Percentiles rank a stretch among this genome's conserved stretches.
Evolutionary conservation across 257 asterid genomes (phyloP).

Genomic region (Penstemon barbatus): DNA sequence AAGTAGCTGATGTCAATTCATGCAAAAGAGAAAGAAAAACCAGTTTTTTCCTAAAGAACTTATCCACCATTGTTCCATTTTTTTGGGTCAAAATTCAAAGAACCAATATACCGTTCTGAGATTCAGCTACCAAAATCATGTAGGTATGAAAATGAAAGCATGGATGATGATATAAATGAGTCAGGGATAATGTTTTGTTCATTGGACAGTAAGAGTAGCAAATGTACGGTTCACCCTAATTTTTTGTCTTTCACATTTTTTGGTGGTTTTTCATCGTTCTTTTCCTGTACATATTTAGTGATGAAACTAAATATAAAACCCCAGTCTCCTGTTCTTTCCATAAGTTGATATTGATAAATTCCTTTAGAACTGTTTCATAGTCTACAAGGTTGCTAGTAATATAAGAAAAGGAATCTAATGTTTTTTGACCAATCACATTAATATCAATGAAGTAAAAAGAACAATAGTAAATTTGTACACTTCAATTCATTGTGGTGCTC

Average conservation of each 20-base stretch:
- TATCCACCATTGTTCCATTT: background rate
- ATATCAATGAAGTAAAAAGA: no score
- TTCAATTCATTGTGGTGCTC: background rate
- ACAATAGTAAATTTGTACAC: no score
- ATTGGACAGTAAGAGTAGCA: constrained; percentile 6
- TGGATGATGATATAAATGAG: background rate
- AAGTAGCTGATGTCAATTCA: constrained; percentile 10
- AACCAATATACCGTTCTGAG: background rate
- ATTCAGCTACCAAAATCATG: background rate
- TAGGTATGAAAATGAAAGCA: background rate
- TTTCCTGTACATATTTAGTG: background rate
- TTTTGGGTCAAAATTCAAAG: constrained; percentile 1
- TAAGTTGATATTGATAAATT: background rate
- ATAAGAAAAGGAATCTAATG: constrained; percentile 1
- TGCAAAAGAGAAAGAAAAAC: constrained; percentile 1
- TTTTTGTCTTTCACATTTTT: background rate
- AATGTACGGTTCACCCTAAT: background rate
- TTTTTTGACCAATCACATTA: background rate
- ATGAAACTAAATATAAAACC: background rate
- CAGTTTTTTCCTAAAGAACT: background rate
- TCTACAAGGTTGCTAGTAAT: background rate
- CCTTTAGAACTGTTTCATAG: constrained; percentile 8
- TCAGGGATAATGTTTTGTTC: background rate
- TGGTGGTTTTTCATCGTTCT: background rate
- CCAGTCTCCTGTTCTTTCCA: background rate